A percentile compares a stretch with the other conserved stretches of the same genome.
Conservation (phyloP, 83 land plant genomes). For the Isoetes engelmannii region DNA sequence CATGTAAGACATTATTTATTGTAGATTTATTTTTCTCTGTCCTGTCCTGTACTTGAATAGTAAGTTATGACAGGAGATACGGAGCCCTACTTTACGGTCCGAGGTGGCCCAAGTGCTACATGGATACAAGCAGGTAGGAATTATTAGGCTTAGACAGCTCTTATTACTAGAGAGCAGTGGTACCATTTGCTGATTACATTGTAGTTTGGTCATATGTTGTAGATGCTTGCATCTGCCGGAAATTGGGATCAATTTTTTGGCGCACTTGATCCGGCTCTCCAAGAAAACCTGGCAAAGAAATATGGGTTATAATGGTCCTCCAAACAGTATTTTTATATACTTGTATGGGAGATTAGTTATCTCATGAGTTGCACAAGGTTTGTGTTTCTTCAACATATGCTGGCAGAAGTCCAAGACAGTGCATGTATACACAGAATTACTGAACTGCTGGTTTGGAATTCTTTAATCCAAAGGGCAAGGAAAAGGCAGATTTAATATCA, state of each 20-base stretch:
- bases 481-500: no score
- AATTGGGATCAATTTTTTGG: slow-evolving; percentile 84
- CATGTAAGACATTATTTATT: slow-evolving; percentile 50
- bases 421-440: no score
- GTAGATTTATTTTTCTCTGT: not conserved
- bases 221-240: slow-evolving; percentile 64
- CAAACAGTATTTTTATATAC: no score
- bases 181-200: not conserved
- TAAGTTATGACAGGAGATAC: slow-evolving; percentile 58
- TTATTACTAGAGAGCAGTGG: not conserved
- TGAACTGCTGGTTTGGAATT: no score
- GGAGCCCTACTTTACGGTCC: slow-evolving; percentile 70
- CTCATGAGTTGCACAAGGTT: no score
- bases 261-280: slow-evolving; percentile 58
- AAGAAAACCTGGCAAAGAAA: slow-evolving; percentile 55
- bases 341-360: no score
- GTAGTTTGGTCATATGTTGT: slow-evolving; percentile 4
- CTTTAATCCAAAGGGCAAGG: no score
- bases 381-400: no score
- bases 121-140: slow-evolving; percentile 90
- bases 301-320: slow-evolving; percentile 37
- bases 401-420: no score
- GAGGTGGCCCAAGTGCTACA: slow-evolving; percentile 83
- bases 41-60: not conserved
- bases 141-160: not conserved